Base-by-base conservation (phyloP, 2,329 filamentous ascomycete genomes). In the Botrytis aclada region DNA sequence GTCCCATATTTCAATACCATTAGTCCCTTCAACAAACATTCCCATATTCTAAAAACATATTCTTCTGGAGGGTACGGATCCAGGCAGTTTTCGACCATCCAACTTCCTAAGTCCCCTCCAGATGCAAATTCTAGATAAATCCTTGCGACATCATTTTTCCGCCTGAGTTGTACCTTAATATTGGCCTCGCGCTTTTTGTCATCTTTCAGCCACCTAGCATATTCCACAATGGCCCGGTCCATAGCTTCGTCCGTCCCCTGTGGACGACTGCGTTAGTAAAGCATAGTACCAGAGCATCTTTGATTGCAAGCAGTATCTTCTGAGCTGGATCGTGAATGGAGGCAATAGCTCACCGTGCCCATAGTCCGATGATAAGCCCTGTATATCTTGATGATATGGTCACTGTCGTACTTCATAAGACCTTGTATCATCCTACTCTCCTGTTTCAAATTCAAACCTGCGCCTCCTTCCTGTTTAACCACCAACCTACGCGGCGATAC, bases 71-170 rank as follows among this genome's bases (percentile, higher is more conserved):
- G 43, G 16, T 9, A 7, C 6, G 3, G 14, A 0, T 29, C 6
- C 22, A 16, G 0, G 32, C n/a, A 62, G n/a, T 70, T 20, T 2
- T 22, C 7, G 3, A 0, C 0, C 65, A 69, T 41, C 65, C 65
- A 69, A 18, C 14, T 1, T 7, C 7, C 5, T 58, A 71, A 25
- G 51, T 71, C 69, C 22, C 58, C 58, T 32, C 39, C 7, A 54
- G 32, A 25, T 51, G 58, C 69, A 41, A 18, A 71, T 71, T 71
- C 69, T 25, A 71, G 10, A 32, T 71, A 71, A n/a, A 71, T 71
- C 8, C 69, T 65, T 25, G 43, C n/a, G 2, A 64, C 43, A 18
- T 65, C 69, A 10, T 39, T 3, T 7, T 12, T n/a, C 8, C 16
- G 6, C 6, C 4, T 20, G 47, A 69, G 65, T 32, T 69, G 47